phyloP scores from a whole-genome alignment of 768 basidiomycete species.

The Tricholoma furcatifolium region DNA sequence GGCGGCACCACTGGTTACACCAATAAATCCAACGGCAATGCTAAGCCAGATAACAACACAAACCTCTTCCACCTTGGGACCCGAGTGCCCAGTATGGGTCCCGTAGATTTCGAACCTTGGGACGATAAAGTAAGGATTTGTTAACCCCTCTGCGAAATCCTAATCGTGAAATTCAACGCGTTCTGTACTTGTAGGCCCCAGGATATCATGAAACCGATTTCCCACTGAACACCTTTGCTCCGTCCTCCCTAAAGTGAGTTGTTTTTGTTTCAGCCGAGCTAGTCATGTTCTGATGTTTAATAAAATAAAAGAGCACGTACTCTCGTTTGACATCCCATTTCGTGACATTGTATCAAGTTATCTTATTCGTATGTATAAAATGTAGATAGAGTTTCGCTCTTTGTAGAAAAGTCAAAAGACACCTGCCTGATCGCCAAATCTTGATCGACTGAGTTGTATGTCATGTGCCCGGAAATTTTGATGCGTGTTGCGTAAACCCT shows the following conservation, averaged over 20 bases:
- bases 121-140: constrained; percentile 24
- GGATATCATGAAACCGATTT: constrained; percentile 17
- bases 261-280: too few relatives aligned
- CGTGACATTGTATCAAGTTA: constrained; percentile 1
- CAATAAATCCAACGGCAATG: not conserved
- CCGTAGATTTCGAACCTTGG: constrained; percentile 33
- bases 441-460: too few relatives aligned
- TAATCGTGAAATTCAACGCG: not conserved
- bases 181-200: not conserved
- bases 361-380: constrained; percentile 6
- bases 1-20: constrained; percentile 22
- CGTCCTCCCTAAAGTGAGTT: constrained; percentile 13
- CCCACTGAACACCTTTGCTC: constrained; percentile 21
- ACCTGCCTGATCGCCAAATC: too few relatives aligned
- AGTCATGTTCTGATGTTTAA: too few relatives aligned
- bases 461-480: too few relatives aligned
- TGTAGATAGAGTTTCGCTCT: not conserved
- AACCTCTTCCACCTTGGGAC: constrained; percentile 52
- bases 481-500: too few relatives aligned
- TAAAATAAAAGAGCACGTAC: constrained; percentile 1
- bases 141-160: not conserved
- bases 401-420: too few relatives aligned
- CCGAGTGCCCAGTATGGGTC: constrained; percentile 40
- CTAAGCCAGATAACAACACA: constrained; percentile 35
- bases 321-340: not conserved